Base-by-base conservation (phyloP, 352 stramenopile genomes). In the Globisporangium parvum region DNA sequence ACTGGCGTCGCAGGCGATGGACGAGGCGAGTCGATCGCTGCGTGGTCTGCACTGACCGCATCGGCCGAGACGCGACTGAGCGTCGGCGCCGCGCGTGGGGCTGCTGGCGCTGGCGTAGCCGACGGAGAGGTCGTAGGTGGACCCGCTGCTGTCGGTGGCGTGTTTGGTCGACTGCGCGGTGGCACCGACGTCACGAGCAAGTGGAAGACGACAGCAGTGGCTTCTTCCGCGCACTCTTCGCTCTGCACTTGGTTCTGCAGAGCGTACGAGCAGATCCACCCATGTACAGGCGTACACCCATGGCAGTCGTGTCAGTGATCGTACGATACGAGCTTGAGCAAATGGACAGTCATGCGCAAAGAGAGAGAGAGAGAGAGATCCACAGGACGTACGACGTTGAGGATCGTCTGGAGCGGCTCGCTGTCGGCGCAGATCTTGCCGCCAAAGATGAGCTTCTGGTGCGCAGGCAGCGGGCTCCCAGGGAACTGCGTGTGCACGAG, bases 391-490 rank as follows among this genome's bases (percentile, higher is more conserved):
- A 67, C 42, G 31, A 67, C 59, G 56, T 26, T 58, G 60, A 62
- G 67, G 56, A 45, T 57, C 24, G 65, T 67, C 14, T 57, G 59
- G 28, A 94, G 68, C 49, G 60, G 59, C 51, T 87, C 65, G 20
- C 64, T 57, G 58, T 94, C 80, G 28, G 67, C 60, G 69, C 84
- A 94, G 59, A 94, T 87, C 70, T 94, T 92, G 66, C 85, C 85
- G 37, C 81, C 85, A 37, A 94, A 94, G 47, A 94, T 94, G 58
- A 94, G 73, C 47, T 91, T 89, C 66, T 94, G 85, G 48, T 79
- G 61, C 46, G 69, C 63, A 0, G 80, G 66, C 26, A 63, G 24
- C 14, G 85, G 81, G 9, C 65, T 28, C 0, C 63, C 67, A 2
- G 79, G 75, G 58, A 94, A 78, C 26, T 66, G 60, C 40, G 66